Conservation (phyloP, 2,329 filamentous ascomycete genomes). For the Fusarium scirpi region DNA sequence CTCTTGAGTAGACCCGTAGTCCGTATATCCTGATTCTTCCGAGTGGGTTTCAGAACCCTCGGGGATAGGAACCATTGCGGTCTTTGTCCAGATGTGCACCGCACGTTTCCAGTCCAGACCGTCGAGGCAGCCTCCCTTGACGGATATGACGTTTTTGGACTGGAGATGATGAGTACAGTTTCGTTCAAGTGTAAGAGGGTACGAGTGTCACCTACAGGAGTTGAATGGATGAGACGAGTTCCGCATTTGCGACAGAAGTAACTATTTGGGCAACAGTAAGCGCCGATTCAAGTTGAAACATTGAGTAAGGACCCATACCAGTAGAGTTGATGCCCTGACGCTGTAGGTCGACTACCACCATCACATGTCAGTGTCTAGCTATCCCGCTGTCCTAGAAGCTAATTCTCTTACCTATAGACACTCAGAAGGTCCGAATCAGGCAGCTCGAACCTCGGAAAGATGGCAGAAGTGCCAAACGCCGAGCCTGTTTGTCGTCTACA, state of each 20-base stretch:
- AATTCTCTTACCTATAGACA: slow-evolving; percentile 60
- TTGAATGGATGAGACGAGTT: slow-evolving; percentile 72
- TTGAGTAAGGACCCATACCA: slow-evolving; percentile 57
- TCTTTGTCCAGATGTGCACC: slow-evolving; percentile 76
- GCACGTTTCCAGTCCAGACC: slow-evolving; percentile 70
- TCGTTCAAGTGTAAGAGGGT: neutral
- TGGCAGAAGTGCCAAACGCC: slow-evolving; percentile 76
- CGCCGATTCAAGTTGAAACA: neutral
- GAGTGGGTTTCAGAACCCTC: slow-evolving; percentile 70
- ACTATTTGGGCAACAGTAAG: slow-evolving; percentile 50
- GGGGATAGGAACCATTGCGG: slow-evolving; percentile 76
- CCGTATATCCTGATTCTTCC: slow-evolving; percentile 62
- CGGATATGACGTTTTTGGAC: slow-evolving; percentile 70
- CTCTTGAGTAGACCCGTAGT: slow-evolving; percentile 60
- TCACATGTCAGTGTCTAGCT: slow-evolving; percentile 9
- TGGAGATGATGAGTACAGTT: slow-evolving; percentile 41
- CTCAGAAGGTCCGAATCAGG: slow-evolving; percentile 62
- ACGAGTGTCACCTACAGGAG: slow-evolving; percentile 58
- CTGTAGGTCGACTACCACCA: slow-evolving; percentile 63
- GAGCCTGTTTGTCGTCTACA: slow-evolving; percentile 75
- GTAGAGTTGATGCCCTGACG: slow-evolving; percentile 67
- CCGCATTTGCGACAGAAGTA: slow-evolving; percentile 77
- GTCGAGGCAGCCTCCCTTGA: slow-evolving; percentile 76
- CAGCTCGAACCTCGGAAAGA: slow-evolving; percentile 74
- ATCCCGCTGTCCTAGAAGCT: neutral